Percentiles rank a stretch among this genome's conserved stretches.
These are phyloP conservation scores for Cichorium intybus DNA, from an alignment of 140 eudicot species.

Conservation along the genomic window DNA sequence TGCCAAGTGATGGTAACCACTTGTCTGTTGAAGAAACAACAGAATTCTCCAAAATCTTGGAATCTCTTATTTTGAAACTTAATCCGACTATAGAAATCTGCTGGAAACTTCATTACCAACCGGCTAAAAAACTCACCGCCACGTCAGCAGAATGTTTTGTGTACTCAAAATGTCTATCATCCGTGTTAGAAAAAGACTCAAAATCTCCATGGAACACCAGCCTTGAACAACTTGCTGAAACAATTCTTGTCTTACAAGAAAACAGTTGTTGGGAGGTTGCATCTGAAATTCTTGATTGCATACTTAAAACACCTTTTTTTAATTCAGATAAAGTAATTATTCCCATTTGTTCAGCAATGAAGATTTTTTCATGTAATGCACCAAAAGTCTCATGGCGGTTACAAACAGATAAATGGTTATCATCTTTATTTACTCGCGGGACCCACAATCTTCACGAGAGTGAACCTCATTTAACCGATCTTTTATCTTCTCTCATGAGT, in stretches of 20 bases:
- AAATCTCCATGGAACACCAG: constrained; percentile 51
- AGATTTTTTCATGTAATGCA: constrained; percentile 58
- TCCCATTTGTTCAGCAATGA: constrained; percentile 55
- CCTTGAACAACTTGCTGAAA: constrained; percentile 69
- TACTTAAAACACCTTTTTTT: constrained; percentile 54
- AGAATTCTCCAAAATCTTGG: constrained; percentile 47
- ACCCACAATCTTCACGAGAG: constrained; percentile 38
- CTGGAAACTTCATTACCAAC: constrained; percentile 75
- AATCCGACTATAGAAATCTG: constrained; percentile 63
- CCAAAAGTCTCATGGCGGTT: constrained; percentile 84
- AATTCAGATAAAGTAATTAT: constrained; percentile 47
- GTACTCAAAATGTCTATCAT: constrained; percentile 64
- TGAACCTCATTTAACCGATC: constrained; percentile 55
- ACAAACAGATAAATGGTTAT: constrained; percentile 71
- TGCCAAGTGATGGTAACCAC: constrained; percentile 25
- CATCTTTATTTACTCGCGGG: constrained; percentile 51
- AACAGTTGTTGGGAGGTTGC: constrained; percentile 88
- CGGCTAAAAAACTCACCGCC: constrained; percentile 47
- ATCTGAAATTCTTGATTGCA: constrained; percentile 59
- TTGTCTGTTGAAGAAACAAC: constrained; percentile 54
- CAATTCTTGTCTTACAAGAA: constrained; percentile 43
- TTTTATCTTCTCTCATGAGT: constrained; percentile 57
- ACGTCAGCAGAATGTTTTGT: constrained; percentile 65
- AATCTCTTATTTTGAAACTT: constrained; percentile 59
- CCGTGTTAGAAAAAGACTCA: constrained; percentile 38